Evolutionary conservation across 1,284 basidiomycete species (phyloP).

Genomic region (Malassezia brasiliensis): DNA sequence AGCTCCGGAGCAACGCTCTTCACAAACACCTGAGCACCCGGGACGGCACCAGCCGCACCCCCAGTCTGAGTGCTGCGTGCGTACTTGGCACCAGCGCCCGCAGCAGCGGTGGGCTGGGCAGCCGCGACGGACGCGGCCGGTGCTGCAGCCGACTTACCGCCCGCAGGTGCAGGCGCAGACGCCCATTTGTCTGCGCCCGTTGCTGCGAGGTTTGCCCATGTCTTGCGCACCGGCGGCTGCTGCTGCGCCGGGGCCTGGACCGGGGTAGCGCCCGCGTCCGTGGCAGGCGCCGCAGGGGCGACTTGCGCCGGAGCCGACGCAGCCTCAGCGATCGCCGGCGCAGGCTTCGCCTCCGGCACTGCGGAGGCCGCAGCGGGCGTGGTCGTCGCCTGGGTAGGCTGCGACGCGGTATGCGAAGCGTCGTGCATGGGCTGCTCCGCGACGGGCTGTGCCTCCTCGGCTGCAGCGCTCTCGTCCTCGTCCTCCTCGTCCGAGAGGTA

Average conservation of each 20-base stretch:
- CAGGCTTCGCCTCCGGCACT: conserved; percentile 42
- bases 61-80: conserved; percentile 1
- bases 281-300: conserved; percentile 2
- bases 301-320: conserved; percentile 42
- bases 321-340: conserved; percentile 48
- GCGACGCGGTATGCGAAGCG: background rate
- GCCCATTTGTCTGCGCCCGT: conserved; percentile 37
- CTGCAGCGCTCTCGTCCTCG: conserved; percentile 22
- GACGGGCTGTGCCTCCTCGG: conserved; percentile 19
- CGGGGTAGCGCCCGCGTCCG: background rate
- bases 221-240: conserved; percentile 23
- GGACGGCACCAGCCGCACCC: conserved; percentile 4
- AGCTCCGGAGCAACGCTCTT: conserved; percentile 64
- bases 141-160: conserved; percentile 7
- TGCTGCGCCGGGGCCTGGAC: conserved; percentile 7
- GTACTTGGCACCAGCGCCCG: conserved; percentile 8
- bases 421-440: background rate
- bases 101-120: conserved; percentile 21
- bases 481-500: conserved; percentile 70
- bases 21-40: conserved; percentile 31
- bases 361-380: conserved; percentile 22
- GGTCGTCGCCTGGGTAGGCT: conserved; percentile 28
- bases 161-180: conserved; percentile 10
- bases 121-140: conserved; percentile 17
- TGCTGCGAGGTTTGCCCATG: conserved; percentile 46